phyloP scores from a whole-genome alignment of 352 stramenopile genomes.

The Thalassiosira ordinaria region DNA sequence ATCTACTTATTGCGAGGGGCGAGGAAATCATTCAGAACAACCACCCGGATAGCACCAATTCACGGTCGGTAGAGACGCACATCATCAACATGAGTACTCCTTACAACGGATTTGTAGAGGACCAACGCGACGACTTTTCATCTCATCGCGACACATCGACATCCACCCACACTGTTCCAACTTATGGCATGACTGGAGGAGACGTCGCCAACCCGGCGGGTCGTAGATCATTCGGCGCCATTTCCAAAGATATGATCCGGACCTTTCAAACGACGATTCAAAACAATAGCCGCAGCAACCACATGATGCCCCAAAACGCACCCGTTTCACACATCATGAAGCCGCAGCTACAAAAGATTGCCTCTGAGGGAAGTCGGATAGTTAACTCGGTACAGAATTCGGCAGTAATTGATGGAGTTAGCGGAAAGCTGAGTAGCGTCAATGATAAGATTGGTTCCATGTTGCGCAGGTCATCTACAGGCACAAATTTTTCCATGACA shows the following conservation, averaged over 20 bases:
- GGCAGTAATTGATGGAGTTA: conserved; percentile 22
- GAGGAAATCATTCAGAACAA: too few relatives aligned
- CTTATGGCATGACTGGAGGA: neutral
- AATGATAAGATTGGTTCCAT: conserved; percentile 19
- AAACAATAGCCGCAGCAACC: conserved; percentile 1
- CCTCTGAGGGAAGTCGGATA: conserved; percentile 32
- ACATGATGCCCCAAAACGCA: conserved; percentile 15
- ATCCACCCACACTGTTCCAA: neutral
- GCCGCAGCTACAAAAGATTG: conserved; percentile 23
- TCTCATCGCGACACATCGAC: neutral
- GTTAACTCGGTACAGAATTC: conserved; percentile 13
- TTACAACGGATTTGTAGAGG: neutral
- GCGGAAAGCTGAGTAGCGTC: conserved; percentile 5
- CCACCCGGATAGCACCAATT: too few relatives aligned
- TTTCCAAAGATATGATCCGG: conserved; percentile 22
- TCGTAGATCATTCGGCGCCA: conserved; percentile 5
- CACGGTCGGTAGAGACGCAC: too few relatives aligned
- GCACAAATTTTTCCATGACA: neutral
- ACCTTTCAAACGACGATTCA: conserved; percentile 26
- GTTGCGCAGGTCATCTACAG: conserved; percentile 1
- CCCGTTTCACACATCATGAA: conserved; percentile 3
- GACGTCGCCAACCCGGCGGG: neutral
- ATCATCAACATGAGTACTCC: neutral
- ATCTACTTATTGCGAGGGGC: too few relatives aligned
- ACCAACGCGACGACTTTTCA: conserved; percentile 7